phyloP scores from a whole-genome alignment of 1,284 basidiomycete genomes.

The Peniophora sp. region DNA sequence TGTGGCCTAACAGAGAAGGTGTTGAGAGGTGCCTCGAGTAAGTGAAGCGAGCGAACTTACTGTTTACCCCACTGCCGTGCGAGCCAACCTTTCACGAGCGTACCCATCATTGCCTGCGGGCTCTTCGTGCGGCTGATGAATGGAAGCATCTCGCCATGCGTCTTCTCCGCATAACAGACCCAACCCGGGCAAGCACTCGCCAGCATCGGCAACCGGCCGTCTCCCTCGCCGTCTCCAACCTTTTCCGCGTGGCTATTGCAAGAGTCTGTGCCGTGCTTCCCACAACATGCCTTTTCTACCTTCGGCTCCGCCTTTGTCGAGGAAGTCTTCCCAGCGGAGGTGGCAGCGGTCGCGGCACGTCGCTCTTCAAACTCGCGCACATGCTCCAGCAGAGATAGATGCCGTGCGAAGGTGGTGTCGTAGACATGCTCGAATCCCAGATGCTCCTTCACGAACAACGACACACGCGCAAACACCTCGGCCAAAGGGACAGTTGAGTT shows the following conservation, averaged over 20 bases:
- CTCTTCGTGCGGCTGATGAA: slow-evolving; percentile 87
- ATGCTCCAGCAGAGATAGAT: slow-evolving; percentile 81
- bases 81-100: slow-evolving; percentile 85
- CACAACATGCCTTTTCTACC: not conserved
- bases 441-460: slow-evolving; percentile 48
- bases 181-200: slow-evolving; percentile 97
- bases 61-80: slow-evolving; percentile 52
- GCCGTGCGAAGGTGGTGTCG: slow-evolving; percentile 93
- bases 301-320: not conserved
- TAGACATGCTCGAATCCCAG: slow-evolving; percentile 75
- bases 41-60: slow-evolving; percentile 34
- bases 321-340: not conserved
- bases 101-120: slow-evolving; percentile 92
- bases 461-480: slow-evolving; percentile 63
- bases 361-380: slow-evolving; percentile 78
- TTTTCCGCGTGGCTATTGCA: not conserved
- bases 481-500: slow-evolving; percentile 36
- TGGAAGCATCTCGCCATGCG: slow-evolving; percentile 89
- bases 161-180: slow-evolving; percentile 99
- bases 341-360: slow-evolving; percentile 13
- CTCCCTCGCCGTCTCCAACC: slow-evolving; percentile 10
- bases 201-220: slow-evolving; percentile 72
- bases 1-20: slow-evolving; percentile 45
- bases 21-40: slow-evolving; percentile 6
- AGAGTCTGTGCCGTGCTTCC: not conserved